Evolutionary conservation across 2,329 filamentous ascomycete species (phyloP).

Genomic region (Monilinia laxa): DNA sequence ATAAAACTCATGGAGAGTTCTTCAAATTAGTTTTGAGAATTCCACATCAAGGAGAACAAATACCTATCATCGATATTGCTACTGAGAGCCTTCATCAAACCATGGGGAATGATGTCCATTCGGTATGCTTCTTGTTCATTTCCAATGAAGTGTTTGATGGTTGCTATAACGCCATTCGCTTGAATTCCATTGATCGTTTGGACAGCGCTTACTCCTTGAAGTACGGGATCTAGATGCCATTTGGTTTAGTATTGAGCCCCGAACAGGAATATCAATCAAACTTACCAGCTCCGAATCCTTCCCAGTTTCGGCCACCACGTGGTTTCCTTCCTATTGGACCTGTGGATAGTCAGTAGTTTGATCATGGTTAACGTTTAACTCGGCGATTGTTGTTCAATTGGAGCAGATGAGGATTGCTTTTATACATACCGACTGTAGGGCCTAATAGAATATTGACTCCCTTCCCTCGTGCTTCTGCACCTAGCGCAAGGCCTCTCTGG

Average conservation of each 20-base stretch:
- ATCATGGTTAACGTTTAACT: not conserved
- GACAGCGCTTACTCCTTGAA: conserved; percentile 54
- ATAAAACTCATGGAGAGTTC: conserved; percentile 59
- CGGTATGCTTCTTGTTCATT: conserved; percentile 44
- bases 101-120: conserved; percentile 40
- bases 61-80: conserved; percentile 56
- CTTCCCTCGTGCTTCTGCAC: conserved; percentile 70
- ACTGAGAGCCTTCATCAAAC: conserved; percentile 40
- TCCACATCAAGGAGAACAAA: not conserved
- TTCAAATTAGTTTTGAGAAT: conserved; percentile 13
- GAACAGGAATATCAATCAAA: not conserved
- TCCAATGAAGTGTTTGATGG: conserved; percentile 58
- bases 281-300: conserved; percentile 59
- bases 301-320: conserved; percentile 72
- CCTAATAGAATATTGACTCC: conserved; percentile 69
- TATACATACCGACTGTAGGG: conserved; percentile 47
- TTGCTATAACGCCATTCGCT: conserved; percentile 55
- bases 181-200: conserved; percentile 58
- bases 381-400: not conserved
- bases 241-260: not conserved
- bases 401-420: too few relatives aligned
- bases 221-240: conserved; percentile 55
- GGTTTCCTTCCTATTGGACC: conserved; percentile 72
- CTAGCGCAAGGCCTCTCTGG: conserved; percentile 64
- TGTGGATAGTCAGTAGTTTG: conserved; percentile 5